Evolutionary conservation across 2,329 filamentous ascomycete species (phyloP).

Genomic region (Alternaria ventricosa): DNA sequence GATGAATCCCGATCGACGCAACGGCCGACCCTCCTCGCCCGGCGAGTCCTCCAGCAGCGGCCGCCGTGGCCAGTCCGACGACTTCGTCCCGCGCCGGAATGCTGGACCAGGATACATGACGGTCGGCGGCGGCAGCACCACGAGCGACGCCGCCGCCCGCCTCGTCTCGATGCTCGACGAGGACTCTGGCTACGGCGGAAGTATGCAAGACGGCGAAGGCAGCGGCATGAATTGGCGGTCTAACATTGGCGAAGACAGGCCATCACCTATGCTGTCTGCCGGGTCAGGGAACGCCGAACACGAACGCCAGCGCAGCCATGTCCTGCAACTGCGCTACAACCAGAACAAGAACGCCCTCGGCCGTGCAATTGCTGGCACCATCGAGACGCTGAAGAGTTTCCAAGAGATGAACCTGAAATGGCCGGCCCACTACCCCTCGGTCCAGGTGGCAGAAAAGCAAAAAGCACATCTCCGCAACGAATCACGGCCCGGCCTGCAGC

Average conservation of each 20-base stretch:
- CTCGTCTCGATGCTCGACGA: constrained; percentile 81
- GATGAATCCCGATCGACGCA: constrained; percentile 40
- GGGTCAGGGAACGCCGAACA: constrained; percentile 61
- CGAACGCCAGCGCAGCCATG: constrained; percentile 75
- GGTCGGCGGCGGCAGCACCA: constrained; percentile 80
- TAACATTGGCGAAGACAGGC: constrained; percentile 63
- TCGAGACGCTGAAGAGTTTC: constrained; percentile 81
- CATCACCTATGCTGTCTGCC: constrained; percentile 60
- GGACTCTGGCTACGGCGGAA: constrained; percentile 93
- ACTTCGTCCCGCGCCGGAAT: constrained; percentile 30
- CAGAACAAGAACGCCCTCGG: constrained; percentile 86
- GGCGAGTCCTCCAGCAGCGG: constrained; percentile 36
- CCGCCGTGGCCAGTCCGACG: constrained; percentile 33
- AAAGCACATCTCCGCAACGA: constrained; percentile 53
- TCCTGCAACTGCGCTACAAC: constrained; percentile 95
- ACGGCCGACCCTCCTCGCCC: constrained; percentile 28
- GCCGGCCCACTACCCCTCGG: constrained; percentile 94
- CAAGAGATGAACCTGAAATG: constrained; percentile 89
- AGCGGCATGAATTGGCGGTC: constrained; percentile 61
- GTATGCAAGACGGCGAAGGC: constrained; percentile 69
- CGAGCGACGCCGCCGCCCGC: constrained; percentile 75
- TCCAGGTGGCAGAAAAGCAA: constrained; percentile 61
- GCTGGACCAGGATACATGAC: constrained; percentile 78
- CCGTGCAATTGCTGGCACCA: constrained; percentile 83
- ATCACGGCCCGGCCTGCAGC: constrained; percentile 67